These are phyloP conservation scores for Trichosporon sp. DNA, from an alignment of 1,284 basidiomycete species.

Conservation along the genomic window DNA sequence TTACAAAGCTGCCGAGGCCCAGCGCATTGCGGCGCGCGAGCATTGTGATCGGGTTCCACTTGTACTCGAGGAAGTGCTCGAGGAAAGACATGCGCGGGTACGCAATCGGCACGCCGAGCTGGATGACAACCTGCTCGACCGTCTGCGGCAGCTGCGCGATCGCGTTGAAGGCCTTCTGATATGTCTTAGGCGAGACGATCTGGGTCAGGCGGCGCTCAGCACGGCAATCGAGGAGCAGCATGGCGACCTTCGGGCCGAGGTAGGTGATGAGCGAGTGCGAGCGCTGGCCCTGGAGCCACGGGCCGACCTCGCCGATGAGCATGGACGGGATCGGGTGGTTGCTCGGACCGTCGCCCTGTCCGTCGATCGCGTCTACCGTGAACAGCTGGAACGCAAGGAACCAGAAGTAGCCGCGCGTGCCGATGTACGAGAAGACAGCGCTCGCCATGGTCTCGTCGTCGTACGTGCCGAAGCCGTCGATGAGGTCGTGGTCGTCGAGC, in stretches of 20 bases:
- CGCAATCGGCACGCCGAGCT: constrained; percentile 63
- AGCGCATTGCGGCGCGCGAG: constrained; percentile 57
- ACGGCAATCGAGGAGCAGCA: constrained; percentile 79
- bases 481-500: constrained; percentile 63
- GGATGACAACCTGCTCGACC: constrained; percentile 75
- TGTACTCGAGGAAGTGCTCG: constrained; percentile 62
- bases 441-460: constrained; percentile 70
- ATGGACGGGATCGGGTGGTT: constrained; percentile 65
- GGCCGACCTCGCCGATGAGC: constrained; percentile 68
- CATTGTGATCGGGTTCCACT: constrained; percentile 72
- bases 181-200: constrained; percentile 69
- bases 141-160: constrained; percentile 58
- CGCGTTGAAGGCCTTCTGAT: constrained; percentile 66
- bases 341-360: constrained; percentile 58
- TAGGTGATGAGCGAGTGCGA: constrained; percentile 72
- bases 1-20: constrained; percentile 73
- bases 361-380: constrained; percentile 70
- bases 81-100: constrained; percentile 92
- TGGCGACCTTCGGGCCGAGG: constrained; percentile 57
- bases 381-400: constrained; percentile 90
- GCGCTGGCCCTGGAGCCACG: constrained; percentile 65
- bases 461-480: constrained; percentile 83
- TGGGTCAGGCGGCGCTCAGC: constrained; percentile 79
- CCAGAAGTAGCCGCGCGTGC: constrained; percentile 76
- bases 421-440: constrained; percentile 65